Conservation (phyloP, 208 protist genomes). For the Balamuthia mandrillaris region DNA sequence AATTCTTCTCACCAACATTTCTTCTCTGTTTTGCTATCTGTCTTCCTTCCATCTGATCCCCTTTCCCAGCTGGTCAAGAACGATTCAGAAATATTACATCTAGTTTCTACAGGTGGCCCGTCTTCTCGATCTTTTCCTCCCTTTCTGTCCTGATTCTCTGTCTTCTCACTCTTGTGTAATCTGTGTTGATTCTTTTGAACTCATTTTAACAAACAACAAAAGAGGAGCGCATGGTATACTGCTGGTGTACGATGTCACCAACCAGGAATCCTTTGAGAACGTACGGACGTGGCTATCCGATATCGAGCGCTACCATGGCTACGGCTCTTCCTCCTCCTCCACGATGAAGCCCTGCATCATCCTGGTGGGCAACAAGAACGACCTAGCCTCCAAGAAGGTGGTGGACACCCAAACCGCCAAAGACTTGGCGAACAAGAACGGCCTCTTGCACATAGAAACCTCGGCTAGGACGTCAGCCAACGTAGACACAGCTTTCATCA, state of each 20-base stretch:
- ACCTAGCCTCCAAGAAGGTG: conserved; percentile 86
- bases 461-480: conserved; percentile 96
- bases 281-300: conserved; percentile 85
- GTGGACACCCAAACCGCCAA: conserved; percentile 86
- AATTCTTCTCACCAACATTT: no score
- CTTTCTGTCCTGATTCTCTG: neutral
- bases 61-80: no score
- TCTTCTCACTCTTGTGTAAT: neutral
- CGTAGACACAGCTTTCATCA: conserved; percentile 97
- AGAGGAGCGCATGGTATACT: conserved; percentile 94
- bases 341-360: conserved; percentile 76
- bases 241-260: conserved; percentile 92
- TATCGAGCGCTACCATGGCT: conserved; percentile 95
- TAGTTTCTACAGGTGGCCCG: conserved; percentile 11
- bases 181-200: no score
- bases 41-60: no score
- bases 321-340: conserved; percentile 70
- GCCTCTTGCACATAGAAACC: conserved; percentile 98
- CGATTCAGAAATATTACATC: conserved; percentile 26
- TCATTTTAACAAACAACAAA: no score
- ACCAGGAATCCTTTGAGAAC: conserved; percentile 93
- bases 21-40: no score
- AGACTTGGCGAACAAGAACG: conserved; percentile 22
- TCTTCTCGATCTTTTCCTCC: neutral
- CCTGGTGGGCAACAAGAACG: conserved; percentile 96